Percentiles rank a stretch among this genome's conserved stretches.
These are phyloP conservation scores for Drechslerella coelobrocha DNA, from an alignment of 2,329 filamentous ascomycete genomes.

Conservation along the genomic window DNA sequence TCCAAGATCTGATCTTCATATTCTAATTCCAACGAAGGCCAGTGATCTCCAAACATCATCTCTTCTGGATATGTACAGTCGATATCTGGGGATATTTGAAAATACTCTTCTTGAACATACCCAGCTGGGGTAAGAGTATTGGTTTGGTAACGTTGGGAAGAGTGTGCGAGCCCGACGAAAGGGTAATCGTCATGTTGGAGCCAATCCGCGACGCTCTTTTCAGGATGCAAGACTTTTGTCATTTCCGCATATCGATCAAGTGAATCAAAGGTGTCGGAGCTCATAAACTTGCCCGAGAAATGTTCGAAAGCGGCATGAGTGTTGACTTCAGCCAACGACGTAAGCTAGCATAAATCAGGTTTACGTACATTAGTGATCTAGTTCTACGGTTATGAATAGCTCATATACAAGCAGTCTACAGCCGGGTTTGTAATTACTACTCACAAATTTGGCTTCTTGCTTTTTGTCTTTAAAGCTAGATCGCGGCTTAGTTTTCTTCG, in stretches of 20 bases:
- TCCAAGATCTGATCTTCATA: no score
- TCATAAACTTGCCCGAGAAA: slow-evolving; percentile 3
- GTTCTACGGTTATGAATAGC: no score
- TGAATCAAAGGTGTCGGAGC: background rate
- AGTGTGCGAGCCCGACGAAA: background rate
- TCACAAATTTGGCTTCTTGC: background rate
- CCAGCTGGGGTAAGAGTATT: slow-evolving; percentile 2
- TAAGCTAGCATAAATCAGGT: no score
- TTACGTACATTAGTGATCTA: no score
- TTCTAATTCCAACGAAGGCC: background rate
- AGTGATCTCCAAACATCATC: background rate
- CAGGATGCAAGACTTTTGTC: slow-evolving; percentile 26
- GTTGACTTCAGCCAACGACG: background rate
- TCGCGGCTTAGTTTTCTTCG: background rate
- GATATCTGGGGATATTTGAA: slow-evolving; percentile 10
- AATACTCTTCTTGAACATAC: background rate
- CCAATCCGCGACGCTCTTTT: slow-evolving; percentile 5
- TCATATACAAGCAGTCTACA: no score
- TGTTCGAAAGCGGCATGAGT: slow-evolving; percentile 6
- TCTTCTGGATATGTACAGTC: background rate
- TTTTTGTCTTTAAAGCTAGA: background rate
- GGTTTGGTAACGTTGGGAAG: slow-evolving; percentile 9
- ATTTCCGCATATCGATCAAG: background rate
- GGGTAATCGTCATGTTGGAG: background rate
- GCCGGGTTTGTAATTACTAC: no score